Percentiles rank a stretch among this genome's conserved stretches.
phyloP scores from a whole-genome alignment of 805 yeast genomes.

The Kodamaea neixiangensis region DNA sequence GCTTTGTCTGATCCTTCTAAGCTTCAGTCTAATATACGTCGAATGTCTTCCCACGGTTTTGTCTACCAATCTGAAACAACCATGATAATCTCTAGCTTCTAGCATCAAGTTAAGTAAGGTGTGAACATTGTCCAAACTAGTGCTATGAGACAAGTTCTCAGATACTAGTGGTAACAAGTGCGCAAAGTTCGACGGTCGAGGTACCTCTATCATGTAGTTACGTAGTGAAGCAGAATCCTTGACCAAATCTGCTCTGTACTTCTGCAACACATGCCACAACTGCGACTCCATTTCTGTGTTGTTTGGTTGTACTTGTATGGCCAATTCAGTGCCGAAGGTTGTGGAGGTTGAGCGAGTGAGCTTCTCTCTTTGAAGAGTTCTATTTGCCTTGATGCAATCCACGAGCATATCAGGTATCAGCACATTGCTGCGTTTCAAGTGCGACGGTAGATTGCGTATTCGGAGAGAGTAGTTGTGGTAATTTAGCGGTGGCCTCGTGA shows the following conservation, averaged over 20 bases:
- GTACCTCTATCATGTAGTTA: conserved; percentile 20
- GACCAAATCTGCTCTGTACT: background rate
- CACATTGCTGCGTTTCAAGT: background rate
- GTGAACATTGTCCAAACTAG: conserved; percentile 3
- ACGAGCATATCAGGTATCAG: background rate
- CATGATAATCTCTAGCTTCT: conserved; percentile 28
- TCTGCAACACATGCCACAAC: conserved; percentile 14
- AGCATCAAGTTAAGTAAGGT: conserved; percentile 21
- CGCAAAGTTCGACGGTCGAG: conserved; percentile 16
- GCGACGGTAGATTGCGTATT: conserved; percentile 9
- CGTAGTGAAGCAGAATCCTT: conserved; percentile 11
- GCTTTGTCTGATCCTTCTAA: background rate
- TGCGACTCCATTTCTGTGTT: conserved; percentile 18
- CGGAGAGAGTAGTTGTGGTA: conserved; percentile 26
- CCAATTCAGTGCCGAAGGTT: conserved; percentile 9
- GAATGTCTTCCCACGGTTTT: conserved; percentile 2
- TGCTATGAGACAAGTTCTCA: background rate
- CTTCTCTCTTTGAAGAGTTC: conserved; percentile 9
- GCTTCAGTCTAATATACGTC: background rate
- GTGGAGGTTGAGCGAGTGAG: background rate
- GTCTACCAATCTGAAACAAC: conserved; percentile 30
- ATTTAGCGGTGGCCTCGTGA: conserved; percentile 26
- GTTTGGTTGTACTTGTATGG: conserved; percentile 15
- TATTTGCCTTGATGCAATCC: conserved; percentile 7
- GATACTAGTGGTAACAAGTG: conserved; percentile 3